Evolutionary conservation across 352 stramenopile species (phyloP), one percentile per base, ranked within the genome.

Genomic region (Pythium apleroticum): DNA sequence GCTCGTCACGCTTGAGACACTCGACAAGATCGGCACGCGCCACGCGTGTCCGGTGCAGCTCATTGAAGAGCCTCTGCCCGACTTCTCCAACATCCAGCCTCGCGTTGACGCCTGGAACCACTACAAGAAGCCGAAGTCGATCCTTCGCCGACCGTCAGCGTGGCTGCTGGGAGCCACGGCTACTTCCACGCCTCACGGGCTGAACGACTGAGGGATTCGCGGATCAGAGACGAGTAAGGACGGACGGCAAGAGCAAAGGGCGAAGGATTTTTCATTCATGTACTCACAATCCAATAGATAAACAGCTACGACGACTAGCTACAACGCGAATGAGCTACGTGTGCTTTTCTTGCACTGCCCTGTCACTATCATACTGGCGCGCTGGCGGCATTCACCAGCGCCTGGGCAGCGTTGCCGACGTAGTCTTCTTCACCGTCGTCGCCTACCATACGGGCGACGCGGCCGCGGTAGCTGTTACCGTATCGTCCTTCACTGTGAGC

Each of bases 401-500:
- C 53, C 14, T 66, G 14, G 0, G 52, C 65, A 20, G 65, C 65
- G 3, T 43, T 46, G 25, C 35, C 41, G n/a, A 57, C 58, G 14
- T 50, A 50, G 5, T 50, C 43, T 19, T 50, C 43, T 50, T 50
- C 43, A 15, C 39, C 33, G 9, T 60, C 45, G 6, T 72, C 62
- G 4, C 66, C 57, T 46, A 69, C 35, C 60, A 76, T 76, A 33
- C 83, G 81, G 25, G 81, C 50, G 37, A 90, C 67, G 5, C 84
- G 72, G 3, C 84, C 84, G 54, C 84, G 80, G 50, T 93, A 93
- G 61, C 84, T 93, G 60, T 90, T 91, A 28, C 84, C 84, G 45
- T 94, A 94, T 52, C 84, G 86, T 22, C 85, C 85, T 59, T 93
- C 85, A 48, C 83, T 91, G 60, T 93, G 85, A 1, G 81, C 84